Percentiles rank a stretch among this genome's conserved stretches.
These are phyloP conservation scores for Prosopis cineraria DNA, from an alignment of 306 rosid species.

Conservation along the genomic window DNA sequence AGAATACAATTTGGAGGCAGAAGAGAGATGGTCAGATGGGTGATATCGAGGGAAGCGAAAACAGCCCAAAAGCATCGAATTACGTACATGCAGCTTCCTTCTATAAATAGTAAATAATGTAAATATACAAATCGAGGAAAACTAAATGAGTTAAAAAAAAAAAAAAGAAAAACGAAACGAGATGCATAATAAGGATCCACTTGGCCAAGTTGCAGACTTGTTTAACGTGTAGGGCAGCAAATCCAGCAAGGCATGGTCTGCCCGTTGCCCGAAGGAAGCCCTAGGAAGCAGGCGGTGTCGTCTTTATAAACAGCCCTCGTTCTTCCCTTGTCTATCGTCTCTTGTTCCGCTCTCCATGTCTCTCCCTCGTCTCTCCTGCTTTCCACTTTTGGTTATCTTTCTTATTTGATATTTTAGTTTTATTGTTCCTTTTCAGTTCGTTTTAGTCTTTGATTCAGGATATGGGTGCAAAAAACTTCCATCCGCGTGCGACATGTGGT, in stretches of 20 bases:
- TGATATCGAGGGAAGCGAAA: neutral
- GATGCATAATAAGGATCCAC: neutral
- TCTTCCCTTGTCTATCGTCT: neutral
- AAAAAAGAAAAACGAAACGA: neutral
- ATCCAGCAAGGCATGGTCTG: neutral
- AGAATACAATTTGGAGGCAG: neutral
- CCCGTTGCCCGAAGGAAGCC: conserved; percentile 20
- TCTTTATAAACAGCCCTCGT: neutral
- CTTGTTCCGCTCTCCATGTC: neutral
- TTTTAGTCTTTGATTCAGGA: neutral
- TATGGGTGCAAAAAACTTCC: conserved; percentile 78
- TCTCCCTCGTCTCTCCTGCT: neutral
- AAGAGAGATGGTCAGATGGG: neutral
- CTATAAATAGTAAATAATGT: neutral
- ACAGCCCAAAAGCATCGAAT: neutral
- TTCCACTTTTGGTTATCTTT: neutral
- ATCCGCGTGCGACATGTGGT: conserved; percentile 71
- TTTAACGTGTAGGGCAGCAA: neutral
- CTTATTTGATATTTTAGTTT: neutral
- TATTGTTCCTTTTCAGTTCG: neutral
- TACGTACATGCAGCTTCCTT: neutral
- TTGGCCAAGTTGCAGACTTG: neutral
- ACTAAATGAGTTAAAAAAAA: neutral
- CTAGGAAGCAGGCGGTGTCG: neutral
- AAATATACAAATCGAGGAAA: neutral